A percentile compares a stretch with the other conserved stretches of the same genome.
These are phyloP conservation scores for Microbotryomycetes sp. DNA, from an alignment of 1,284 basidiomycete genomes.

Conservation along the genomic window DNA sequence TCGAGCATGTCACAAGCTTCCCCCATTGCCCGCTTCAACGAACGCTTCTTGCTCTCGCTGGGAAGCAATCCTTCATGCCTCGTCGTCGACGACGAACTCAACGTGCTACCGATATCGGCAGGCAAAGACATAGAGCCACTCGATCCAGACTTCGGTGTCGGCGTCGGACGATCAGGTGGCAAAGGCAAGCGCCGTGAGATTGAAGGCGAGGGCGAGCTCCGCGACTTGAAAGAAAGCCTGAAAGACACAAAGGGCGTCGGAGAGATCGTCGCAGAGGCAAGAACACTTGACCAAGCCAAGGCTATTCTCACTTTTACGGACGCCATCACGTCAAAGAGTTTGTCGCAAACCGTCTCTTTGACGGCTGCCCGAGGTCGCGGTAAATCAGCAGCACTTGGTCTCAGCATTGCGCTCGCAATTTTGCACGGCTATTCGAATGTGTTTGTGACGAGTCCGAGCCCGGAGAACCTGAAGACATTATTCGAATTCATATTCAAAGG, in stretches of 20 bases:
- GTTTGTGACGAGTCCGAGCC: constrained; percentile 95
- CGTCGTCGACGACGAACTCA: constrained; percentile 94
- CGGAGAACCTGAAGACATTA: constrained; percentile 95
- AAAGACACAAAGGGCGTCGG: constrained; percentile 81
- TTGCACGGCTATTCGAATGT: constrained; percentile 96
- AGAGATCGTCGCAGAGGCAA: constrained; percentile 82
- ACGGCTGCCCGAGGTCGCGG: constrained; percentile 93
- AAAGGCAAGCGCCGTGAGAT: constrained; percentile 51
- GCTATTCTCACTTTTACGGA: constrained; percentile 88
- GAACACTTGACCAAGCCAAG: constrained; percentile 77
- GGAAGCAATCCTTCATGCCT: constrained; percentile 86
- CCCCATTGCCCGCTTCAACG: constrained; percentile 93
- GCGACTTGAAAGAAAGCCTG: constrained; percentile 71
- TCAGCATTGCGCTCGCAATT: constrained; percentile 87
- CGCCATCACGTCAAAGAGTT: constrained; percentile 81
- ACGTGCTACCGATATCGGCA: constrained; percentile 92
- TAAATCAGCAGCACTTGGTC: constrained; percentile 90
- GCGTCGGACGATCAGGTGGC: constrained; percentile 39
- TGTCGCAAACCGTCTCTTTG: constrained; percentile 89
- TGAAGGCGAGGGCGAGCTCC: constrained; percentile 53
- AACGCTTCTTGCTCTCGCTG: constrained; percentile 91
- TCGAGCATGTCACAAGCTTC: constrained; percentile 76
- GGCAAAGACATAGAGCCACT: constrained; percentile 82
- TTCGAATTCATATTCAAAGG: constrained; percentile 99
- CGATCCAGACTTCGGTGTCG: constrained; percentile 46